Evolutionary conservation across 179 eudicot genomes (phyloP).

Genomic region (Beta lomatogona): DNA sequence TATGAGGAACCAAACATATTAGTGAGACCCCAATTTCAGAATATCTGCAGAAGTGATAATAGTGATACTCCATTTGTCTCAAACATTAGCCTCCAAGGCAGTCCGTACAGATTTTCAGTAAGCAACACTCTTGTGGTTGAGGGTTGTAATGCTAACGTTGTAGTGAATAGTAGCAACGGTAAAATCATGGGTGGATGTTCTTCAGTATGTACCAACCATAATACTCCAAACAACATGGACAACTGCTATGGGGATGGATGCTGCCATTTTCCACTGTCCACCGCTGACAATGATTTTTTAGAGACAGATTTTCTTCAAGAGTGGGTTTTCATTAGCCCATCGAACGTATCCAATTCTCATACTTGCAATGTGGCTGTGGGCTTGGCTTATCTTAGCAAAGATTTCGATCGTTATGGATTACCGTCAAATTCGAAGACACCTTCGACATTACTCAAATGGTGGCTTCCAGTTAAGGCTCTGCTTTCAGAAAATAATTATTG

Average conservation of each 20-base stretch:
- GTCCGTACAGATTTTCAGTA: slow-evolving; percentile 20
- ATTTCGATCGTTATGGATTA: background rate
- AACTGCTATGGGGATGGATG: slow-evolving; percentile 16
- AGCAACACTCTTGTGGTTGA: background rate
- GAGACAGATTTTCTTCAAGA: background rate
- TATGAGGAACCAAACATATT: background rate
- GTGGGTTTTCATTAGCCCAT: background rate
- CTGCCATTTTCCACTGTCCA: background rate
- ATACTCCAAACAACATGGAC: background rate
- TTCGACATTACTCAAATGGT: background rate
- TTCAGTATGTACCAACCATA: slow-evolving; percentile 12
- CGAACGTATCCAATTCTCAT: background rate
- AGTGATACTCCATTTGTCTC: too few species aligned
- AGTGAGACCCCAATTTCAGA: background rate
- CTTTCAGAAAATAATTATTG: too few species aligned
- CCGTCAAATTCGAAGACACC: background rate
- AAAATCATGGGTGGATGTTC: slow-evolving; percentile 22
- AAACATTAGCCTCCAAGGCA: slow-evolving; percentile 23
- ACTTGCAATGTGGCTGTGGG: slow-evolving; percentile 3
- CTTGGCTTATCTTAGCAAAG: background rate
- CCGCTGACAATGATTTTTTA: background rate
- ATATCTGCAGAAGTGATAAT: slow-evolving; percentile 3
- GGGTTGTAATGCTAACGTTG: slow-evolving; percentile 23
- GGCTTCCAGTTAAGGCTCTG: too few species aligned
- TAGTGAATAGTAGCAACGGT: background rate